phyloP scores from a whole-genome alignment of 176 grass and related monocot genomes.

The Puya raimondii region DNA sequence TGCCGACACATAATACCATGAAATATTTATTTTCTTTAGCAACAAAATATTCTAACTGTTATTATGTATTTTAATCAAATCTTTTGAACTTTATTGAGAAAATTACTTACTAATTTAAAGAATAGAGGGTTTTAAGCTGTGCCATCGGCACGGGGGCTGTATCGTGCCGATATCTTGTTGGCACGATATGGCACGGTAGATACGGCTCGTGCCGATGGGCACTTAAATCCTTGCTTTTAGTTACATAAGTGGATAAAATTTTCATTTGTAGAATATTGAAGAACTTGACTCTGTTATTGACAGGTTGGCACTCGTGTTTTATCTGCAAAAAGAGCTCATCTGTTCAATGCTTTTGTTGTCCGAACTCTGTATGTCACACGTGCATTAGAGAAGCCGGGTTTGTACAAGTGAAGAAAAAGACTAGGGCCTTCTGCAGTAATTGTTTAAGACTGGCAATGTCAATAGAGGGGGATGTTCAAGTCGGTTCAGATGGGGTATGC shows the following conservation, averaged over 20 bases:
- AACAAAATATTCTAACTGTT: no score
- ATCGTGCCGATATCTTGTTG: no score
- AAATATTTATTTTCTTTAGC: no score
- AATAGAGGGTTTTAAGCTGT: no score
- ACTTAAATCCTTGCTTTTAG: no score
- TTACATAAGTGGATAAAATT: conserved; percentile 7
- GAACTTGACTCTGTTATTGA: background rate
- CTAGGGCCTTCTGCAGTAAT: conserved; percentile 55
- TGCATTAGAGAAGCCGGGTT: conserved; percentile 58
- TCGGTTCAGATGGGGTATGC: conserved; percentile 26
- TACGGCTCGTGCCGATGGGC: no score
- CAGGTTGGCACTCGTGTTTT: conserved; percentile 72
- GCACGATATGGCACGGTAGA: no score
- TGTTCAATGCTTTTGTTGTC: conserved; percentile 71
- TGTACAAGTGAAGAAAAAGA: conserved; percentile 34
- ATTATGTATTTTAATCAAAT: no score
- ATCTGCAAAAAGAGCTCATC: conserved; percentile 38
- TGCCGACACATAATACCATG: no score
- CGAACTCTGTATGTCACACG: conserved; percentile 43
- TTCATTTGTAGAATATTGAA: background rate
- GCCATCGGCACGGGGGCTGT: no score
- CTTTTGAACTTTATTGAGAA: no score
- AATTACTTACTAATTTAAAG: no score
- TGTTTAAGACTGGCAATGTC: conserved; percentile 39
- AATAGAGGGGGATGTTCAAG: conserved; percentile 19